Percentiles rank a stretch among this genome's conserved stretches.
phyloP scores from a whole-genome alignment of 305 asterid species.

The Euphrasia arctica region DNA sequence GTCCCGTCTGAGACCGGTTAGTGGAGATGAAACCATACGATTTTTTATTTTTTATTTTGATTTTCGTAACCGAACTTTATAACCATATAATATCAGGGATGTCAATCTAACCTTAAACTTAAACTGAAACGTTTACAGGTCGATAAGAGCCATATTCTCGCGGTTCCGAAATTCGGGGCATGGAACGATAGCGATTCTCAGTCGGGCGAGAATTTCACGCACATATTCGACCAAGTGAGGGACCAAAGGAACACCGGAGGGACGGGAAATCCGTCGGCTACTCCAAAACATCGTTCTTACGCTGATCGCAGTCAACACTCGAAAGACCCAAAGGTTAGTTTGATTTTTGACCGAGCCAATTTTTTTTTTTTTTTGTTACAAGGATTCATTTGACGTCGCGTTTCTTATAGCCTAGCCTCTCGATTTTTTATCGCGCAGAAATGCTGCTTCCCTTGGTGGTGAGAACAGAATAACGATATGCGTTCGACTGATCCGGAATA shows the following conservation, averaged over 20 bases:
- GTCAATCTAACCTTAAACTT: no score
- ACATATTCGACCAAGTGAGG: constrained; percentile 48
- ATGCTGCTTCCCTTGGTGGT: constrained; percentile 51
- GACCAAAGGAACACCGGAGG: constrained; percentile 36
- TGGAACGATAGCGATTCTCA: constrained; percentile 63
- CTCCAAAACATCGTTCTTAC: constrained; percentile 34
- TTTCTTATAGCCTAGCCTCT: constrained; percentile 1
- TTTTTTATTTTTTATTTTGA: background rate
- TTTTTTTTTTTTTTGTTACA: background rate
- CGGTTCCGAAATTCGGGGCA: constrained; percentile 59
- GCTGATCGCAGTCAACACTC: constrained; percentile 21
- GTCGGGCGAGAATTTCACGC: constrained; percentile 57
- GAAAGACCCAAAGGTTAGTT: constrained; percentile 33
- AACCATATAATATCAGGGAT: no score
- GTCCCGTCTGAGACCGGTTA: constrained; percentile 36
- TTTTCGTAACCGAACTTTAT: background rate
- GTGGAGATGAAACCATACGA: constrained; percentile 40
- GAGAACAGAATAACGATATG: background rate
- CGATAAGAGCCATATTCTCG: constrained; percentile 38
- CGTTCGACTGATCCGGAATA: background rate
- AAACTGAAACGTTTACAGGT: constrained; percentile 27
- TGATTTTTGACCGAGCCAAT: background rate
- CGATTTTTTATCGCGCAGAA: constrained; percentile 27
- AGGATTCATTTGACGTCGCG: background rate
- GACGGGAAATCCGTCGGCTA: constrained; percentile 29